These are phyloP conservation scores for Trichoderma cornu-damae DNA, from an alignment of 2,329 filamentous ascomycete genomes.

Conservation along the genomic window DNA sequence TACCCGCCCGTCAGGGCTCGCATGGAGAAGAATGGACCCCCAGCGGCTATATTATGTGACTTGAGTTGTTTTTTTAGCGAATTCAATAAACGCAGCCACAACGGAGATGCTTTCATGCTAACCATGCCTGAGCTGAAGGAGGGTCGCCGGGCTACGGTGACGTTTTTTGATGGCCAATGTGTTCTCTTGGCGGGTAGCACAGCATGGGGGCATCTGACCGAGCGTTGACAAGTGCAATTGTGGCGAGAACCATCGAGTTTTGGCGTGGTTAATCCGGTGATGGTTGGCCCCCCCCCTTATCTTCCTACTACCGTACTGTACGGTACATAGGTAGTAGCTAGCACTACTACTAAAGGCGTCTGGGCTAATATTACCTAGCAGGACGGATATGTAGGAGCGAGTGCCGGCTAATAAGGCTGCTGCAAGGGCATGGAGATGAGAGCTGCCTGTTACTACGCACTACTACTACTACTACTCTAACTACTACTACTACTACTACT, in stretches of 20 bases:
- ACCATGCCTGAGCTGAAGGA: neutral
- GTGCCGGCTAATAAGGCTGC: neutral
- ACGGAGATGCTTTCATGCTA: neutral
- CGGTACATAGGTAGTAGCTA: too few relatives aligned
- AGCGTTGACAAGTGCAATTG: neutral
- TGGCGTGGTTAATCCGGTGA: neutral
- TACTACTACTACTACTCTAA: too few relatives aligned
- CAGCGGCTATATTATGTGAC: neutral
- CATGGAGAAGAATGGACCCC: neutral
- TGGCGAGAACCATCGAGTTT: neutral
- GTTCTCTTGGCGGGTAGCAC: neutral
- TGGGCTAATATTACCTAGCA: neutral
- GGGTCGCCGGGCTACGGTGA: neutral
- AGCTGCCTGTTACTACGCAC: too few relatives aligned
- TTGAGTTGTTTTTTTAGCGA: constrained; percentile 1
- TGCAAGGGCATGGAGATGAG: neutral
- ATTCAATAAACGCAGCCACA: constrained; percentile 13
- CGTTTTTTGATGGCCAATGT: neutral
- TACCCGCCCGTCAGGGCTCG: neutral
- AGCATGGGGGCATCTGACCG: neutral
- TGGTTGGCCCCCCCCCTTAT: neutral
- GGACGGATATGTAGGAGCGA: neutral
- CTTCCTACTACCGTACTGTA: too few relatives aligned
- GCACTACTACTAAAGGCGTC: too few relatives aligned
- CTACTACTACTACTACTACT: too few relatives aligned